Percentiles rank a stretch among this genome's conserved stretches.
phyloP scores from a whole-genome alignment of 495 filamentous ascomycete genomes.

The Aspergillus mulundensis region DNA sequence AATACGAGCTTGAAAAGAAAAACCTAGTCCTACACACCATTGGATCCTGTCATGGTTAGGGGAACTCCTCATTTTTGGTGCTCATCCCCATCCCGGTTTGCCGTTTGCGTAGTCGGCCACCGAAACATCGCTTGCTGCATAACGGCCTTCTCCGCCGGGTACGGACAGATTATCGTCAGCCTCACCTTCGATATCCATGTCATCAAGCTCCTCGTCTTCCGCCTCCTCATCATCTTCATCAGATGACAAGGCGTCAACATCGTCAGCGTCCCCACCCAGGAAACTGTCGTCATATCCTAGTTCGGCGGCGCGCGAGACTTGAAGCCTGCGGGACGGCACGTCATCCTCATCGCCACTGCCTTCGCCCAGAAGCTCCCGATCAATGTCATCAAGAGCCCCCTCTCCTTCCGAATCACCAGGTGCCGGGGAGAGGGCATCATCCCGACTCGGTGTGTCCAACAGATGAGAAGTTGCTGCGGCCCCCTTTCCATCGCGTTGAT shows the following conservation, averaged over 20 bases:
- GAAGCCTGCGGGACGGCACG: slow-evolving; percentile 16
- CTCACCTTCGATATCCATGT: slow-evolving; percentile 25
- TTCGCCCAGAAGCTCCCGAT: slow-evolving; percentile 49
- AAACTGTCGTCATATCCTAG: slow-evolving; percentile 27
- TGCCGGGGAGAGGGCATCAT: slow-evolving; percentile 19
- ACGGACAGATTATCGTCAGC: slow-evolving; percentile 42
- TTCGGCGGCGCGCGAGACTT: slow-evolving; percentile 14
- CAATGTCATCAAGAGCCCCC: slow-evolving; percentile 46
- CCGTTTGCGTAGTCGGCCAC: slow-evolving; percentile 21
- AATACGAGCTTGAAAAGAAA: not conserved
- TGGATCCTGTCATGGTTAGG: not conserved
- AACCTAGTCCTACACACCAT: not conserved
- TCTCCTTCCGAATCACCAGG: slow-evolving; percentile 37
- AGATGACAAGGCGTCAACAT: slow-evolving; percentile 21
- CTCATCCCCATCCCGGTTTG: slow-evolving; percentile 13
- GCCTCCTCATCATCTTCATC: slow-evolving; percentile 34
- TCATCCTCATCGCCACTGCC: slow-evolving; percentile 43
- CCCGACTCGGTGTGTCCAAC: slow-evolving; percentile 21
- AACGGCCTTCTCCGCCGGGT: slow-evolving; percentile 39
- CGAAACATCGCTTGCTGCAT: slow-evolving; percentile 38
- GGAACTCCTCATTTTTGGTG: not conserved
- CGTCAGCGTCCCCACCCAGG: slow-evolving; percentile 28
- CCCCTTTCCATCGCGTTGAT: slow-evolving; percentile 16
- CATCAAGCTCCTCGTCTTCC: slow-evolving; percentile 35
- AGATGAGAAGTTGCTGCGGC: slow-evolving; percentile 14